These are phyloP conservation scores for Serpula lacrymans DNA, from an alignment of 768 basidiomycete species.

Conservation along the genomic window DNA sequence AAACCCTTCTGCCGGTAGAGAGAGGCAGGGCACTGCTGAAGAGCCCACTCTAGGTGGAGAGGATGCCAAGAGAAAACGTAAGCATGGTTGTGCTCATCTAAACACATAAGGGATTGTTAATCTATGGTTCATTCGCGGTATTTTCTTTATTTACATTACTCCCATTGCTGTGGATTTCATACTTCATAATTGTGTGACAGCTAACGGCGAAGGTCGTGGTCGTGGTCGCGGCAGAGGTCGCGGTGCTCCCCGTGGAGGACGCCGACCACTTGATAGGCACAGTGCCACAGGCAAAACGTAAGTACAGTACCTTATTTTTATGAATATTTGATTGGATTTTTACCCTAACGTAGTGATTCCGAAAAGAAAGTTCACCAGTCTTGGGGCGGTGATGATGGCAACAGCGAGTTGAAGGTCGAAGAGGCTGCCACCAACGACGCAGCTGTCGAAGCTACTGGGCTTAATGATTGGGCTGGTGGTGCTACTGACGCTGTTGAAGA, in stretches of 20 bases:
- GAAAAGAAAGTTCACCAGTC: slow-evolving; percentile 93
- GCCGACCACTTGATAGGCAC: slow-evolving; percentile 83
- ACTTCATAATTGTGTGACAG: no score
- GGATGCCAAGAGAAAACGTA: slow-evolving; percentile 28
- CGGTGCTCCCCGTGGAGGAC: slow-evolving; percentile 48
- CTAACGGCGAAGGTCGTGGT: slow-evolving; percentile 42
- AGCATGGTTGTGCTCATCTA: slow-evolving; percentile 11
- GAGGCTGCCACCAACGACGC: slow-evolving; percentile 72
- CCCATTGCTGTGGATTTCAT: no score
- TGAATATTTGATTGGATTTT: slow-evolving; percentile 7
- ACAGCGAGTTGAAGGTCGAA: slow-evolving; percentile 79
- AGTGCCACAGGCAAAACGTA: slow-evolving; percentile 82
- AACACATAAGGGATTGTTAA: neutral
- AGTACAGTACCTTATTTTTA: slow-evolving; percentile 25
- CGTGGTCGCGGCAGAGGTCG: slow-evolving; percentile 51
- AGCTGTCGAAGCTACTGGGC: slow-evolving; percentile 39
- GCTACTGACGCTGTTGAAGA: slow-evolving; percentile 25
- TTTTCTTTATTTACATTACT: no score
- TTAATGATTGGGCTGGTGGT: slow-evolving; percentile 27
- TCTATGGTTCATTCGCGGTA: slow-evolving; percentile 2
- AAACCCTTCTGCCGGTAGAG: slow-evolving; percentile 34
- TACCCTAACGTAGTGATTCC: slow-evolving; percentile 61
- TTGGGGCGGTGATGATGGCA: slow-evolving; percentile 93
- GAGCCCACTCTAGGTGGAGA: slow-evolving; percentile 34
- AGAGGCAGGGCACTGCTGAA: slow-evolving; percentile 36